Percentiles rank a stretch among this genome's conserved stretches.
Conservation (phyloP, 345 rosid species). For the Linum lewisii region DNA sequence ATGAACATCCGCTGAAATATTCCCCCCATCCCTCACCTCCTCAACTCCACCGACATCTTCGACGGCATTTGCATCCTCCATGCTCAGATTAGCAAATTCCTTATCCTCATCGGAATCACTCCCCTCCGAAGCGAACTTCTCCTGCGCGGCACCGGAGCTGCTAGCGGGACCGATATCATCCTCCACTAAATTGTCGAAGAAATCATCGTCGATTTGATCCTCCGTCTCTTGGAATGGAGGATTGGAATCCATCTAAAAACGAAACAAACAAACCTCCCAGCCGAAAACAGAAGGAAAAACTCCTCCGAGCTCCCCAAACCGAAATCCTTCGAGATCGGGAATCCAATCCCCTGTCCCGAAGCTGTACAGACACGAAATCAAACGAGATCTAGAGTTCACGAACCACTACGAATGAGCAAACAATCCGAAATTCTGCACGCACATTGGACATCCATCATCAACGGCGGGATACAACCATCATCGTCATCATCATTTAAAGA, state of each 20-base stretch:
- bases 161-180: slow-evolving; percentile 34
- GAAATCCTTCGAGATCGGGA: slow-evolving; percentile 44
- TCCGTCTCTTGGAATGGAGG: slow-evolving; percentile 61
- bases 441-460: slow-evolving; percentile 1
- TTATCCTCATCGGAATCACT: slow-evolving; percentile 46
- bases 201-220: slow-evolving; percentile 98
- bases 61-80: slow-evolving; percentile 27
- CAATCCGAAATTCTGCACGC: not conserved
- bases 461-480: not conserved
- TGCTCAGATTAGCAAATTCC: slow-evolving; percentile 53
- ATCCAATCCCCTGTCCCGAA: slow-evolving; percentile 22
- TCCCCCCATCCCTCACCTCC: not conserved
- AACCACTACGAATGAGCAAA: not conserved
- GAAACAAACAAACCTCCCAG: slow-evolving; percentile 13
- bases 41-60: slow-evolving; percentile 10
- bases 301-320: slow-evolving; percentile 8
- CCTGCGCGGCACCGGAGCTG: slow-evolving; percentile 7
- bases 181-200: slow-evolving; percentile 85
- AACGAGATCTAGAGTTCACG: slow-evolving; percentile 39
- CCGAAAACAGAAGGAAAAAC: slow-evolving; percentile 9
- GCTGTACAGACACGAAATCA: not conserved
- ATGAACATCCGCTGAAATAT: slow-evolving; percentile 8
- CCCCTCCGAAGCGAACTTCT: slow-evolving; percentile 20
- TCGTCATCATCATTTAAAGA: no score
- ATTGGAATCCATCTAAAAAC: slow-evolving; percentile 60